A percentile compares a stretch with the other conserved stretches of the same genome.
Evolutionary conservation across 179 eudicot species (phyloP).

Genomic region (Spergularia azorica): DNA sequence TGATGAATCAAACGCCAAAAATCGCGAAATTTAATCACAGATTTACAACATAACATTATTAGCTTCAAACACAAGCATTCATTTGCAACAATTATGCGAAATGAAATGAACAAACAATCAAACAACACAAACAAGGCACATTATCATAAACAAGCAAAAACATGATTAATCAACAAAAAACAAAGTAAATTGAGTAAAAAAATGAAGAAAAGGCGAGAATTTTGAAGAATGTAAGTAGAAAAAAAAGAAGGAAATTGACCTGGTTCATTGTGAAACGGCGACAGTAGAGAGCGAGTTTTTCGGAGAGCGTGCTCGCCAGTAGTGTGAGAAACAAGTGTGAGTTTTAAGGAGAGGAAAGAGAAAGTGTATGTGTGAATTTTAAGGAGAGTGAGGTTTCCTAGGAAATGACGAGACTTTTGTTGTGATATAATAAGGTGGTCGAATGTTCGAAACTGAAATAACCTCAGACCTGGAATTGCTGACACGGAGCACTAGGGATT

Average conservation of each 20-base stretch:
- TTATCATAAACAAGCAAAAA: background rate
- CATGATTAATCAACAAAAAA: background rate
- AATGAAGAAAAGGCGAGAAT: background rate
- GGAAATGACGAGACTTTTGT: background rate
- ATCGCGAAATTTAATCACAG: background rate
- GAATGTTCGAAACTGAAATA: too few relatives aligned
- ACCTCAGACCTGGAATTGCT: too few relatives aligned
- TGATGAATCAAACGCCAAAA: slow-evolving; percentile 1
- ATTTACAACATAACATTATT: background rate
- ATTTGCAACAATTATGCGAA: slow-evolving; percentile 3
- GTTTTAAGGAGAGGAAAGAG: background rate
- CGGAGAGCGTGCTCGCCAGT: background rate
- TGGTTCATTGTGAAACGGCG: too few relatives aligned
- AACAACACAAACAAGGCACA: too few relatives aligned
- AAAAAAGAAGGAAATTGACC: too few relatives aligned
- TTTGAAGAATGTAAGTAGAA: too few relatives aligned
- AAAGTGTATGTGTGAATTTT: background rate
- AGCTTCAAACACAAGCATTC: background rate
- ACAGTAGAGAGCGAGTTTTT: too few relatives aligned
- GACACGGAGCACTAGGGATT: too few relatives aligned
- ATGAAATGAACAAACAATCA: too few relatives aligned
- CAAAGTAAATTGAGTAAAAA: background rate
- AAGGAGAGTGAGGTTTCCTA: background rate
- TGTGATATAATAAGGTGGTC: too few relatives aligned
- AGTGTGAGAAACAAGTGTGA: background rate